Conservation (phyloP, 164 flowering plant genomes). For the Vitis amurensis region DNA sequence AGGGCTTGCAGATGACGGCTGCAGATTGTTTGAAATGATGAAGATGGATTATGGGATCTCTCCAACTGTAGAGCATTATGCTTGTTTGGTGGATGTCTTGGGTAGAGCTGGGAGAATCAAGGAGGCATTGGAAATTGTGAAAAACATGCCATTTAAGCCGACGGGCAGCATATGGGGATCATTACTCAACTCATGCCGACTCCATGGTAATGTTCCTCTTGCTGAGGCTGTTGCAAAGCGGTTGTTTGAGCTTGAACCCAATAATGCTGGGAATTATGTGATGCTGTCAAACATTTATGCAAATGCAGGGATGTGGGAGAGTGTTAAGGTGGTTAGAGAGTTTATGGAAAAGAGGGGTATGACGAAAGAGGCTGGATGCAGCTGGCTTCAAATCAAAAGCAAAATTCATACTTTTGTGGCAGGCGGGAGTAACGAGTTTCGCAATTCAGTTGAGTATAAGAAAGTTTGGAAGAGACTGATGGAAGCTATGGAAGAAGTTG, state of each 20-base stretch:
- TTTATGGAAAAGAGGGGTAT: slow-evolving; percentile 31
- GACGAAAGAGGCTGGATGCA: slow-evolving; percentile 39
- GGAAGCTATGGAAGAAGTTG: slow-evolving; percentile 22
- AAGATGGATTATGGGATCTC: slow-evolving; percentile 24
- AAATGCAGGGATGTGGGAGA: slow-evolving; percentile 31
- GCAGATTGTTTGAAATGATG: slow-evolving; percentile 35
- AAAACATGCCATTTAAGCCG: slow-evolving; percentile 41
- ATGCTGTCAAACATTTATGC: slow-evolving; percentile 42
- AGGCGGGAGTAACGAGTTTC: slow-evolving; percentile 26
- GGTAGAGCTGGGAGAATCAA: slow-evolving; percentile 37
- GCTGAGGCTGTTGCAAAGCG: slow-evolving; percentile 30
- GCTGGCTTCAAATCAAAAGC: slow-evolving; percentile 29
- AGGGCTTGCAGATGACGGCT: slow-evolving; percentile 30
- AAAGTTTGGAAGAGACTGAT: slow-evolving; percentile 23
- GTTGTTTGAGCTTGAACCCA: slow-evolving; percentile 37
- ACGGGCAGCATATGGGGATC: slow-evolving; percentile 47
- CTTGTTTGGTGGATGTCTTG: slow-evolving; percentile 44
- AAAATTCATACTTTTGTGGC: slow-evolving; percentile 35
- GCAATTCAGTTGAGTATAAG: slow-evolving; percentile 24
- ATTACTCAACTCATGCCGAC: slow-evolving; percentile 35
- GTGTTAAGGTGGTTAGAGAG: slow-evolving; percentile 30
- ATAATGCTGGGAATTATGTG: slow-evolving; percentile 38
- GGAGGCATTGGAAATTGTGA: slow-evolving; percentile 35
- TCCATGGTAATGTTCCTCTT: slow-evolving; percentile 25
- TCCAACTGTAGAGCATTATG: slow-evolving; percentile 42